Evolutionary conservation across 345 rosid genomes (phyloP).

Genomic region (Gossypioides kirkii): DNA sequence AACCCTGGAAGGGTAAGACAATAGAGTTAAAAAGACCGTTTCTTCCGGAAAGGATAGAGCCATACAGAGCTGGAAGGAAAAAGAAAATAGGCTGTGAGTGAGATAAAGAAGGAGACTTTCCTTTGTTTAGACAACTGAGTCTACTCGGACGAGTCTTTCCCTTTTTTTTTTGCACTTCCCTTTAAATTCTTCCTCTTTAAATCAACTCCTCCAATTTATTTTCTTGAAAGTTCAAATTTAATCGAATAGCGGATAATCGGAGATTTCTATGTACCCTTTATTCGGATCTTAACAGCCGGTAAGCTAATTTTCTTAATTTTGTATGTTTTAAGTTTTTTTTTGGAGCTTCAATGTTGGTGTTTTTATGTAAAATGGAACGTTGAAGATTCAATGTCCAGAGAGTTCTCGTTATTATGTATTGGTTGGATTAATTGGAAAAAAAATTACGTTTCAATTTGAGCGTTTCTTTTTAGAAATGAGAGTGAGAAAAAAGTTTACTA

Average conservation of each 20-base stretch:
- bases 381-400: conserved; percentile 5
- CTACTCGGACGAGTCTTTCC: conserved; percentile 22
- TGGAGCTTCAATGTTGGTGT: not conserved
- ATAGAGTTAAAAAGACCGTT: conserved; percentile 21
- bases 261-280: conserved; percentile 6
- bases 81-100: not conserved
- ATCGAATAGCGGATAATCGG: not conserved
- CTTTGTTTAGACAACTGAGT: conserved; percentile 18
- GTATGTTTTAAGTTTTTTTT: not conserved
- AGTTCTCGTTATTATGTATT: not conserved
- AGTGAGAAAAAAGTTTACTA: not conserved
- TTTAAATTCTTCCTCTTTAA: not conserved
- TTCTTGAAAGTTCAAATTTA: not conserved
- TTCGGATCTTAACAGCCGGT: conserved; percentile 41
- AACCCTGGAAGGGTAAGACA: conserved; percentile 14
- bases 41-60: not conserved
- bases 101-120: not conserved
- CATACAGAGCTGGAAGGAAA: not conserved
- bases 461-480: not conserved
- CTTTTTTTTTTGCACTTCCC: not conserved
- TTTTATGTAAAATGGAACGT: not conserved
- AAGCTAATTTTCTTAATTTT: conserved; percentile 10
- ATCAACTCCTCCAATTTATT: not conserved
- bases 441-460: not conserved
- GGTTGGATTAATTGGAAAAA: not conserved